These are phyloP conservation scores for Evansstolkia leycettana DNA, from an alignment of 495 filamentous ascomycete genomes.

Conservation along the genomic window DNA sequence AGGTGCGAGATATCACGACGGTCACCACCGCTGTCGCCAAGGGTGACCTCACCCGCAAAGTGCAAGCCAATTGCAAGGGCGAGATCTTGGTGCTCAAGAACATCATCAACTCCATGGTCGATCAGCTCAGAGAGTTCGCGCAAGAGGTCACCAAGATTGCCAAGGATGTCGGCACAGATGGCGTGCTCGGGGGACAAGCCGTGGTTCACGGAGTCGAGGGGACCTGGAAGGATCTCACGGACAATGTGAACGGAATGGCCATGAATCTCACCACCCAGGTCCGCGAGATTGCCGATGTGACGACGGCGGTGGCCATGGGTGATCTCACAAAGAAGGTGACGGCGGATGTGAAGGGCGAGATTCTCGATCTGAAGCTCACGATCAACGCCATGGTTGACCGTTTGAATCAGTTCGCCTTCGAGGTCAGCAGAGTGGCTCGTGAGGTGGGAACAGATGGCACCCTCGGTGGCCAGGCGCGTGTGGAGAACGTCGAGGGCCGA, in stretches of 20 bases:
- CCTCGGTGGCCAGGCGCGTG: constrained; percentile 79
- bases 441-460: constrained; percentile 87
- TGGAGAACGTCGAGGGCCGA: constrained; percentile 83
- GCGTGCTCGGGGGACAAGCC: constrained; percentile 77
- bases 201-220: constrained; percentile 90
- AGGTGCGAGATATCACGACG: constrained; percentile 86
- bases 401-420: constrained; percentile 78
- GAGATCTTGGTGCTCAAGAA: constrained; percentile 82
- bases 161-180: constrained; percentile 80
- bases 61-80: constrained; percentile 80
- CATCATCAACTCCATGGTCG: constrained; percentile 92
- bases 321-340: constrained; percentile 87
- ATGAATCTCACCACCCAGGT: constrained; percentile 71
- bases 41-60: constrained; percentile 82
- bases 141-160: constrained; percentile 88
- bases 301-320: constrained; percentile 79
- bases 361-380: constrained; percentile 77
- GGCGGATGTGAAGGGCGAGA: constrained; percentile 87
- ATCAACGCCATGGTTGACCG: constrained; percentile 96
- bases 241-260: constrained; percentile 92
- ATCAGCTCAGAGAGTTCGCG: constrained; percentile 81
- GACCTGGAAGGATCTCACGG: constrained; percentile 89
- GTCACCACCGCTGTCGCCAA: constrained; percentile 86
- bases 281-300: constrained; percentile 86
- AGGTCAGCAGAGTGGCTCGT: constrained; percentile 83